Evolutionary conservation across 805 yeast species (phyloP), one percentile per base, ranked within the genome.

Genomic region (Saturnispora mendoncae): DNA sequence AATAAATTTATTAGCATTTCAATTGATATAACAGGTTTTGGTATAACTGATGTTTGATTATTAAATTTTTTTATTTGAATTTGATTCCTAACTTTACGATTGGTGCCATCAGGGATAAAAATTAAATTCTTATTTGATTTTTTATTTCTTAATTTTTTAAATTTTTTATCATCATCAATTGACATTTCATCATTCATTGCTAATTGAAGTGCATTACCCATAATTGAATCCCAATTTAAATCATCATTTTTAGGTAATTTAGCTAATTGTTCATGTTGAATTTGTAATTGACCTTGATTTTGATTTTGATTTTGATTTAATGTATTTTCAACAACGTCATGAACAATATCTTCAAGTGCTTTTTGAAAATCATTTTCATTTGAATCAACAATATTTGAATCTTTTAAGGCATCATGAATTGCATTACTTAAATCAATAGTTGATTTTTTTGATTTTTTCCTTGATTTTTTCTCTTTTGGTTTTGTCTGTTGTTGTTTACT

Each of bases 131-230:
- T 34, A 14, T 33, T 40, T 15, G 34, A 34, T 28, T 34, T 40
- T 7, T 40, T 33, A 12, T 33, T 29, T 7, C 27, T 39, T 4
- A 23, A 14, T 33, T 29, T 33, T 29, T 9, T 27, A 28, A 18
- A n/a, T 40, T 31, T 28, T 58, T 72, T 58, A 52, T 57, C 55
- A 49, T 13, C 29, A 10, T 13, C 29, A 46, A 10, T 61, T 54
- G 15, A 52, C 60, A 12, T 81, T 81, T 45, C 35, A 7, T 78
- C 75, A 46, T 75, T 80, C 68, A 77, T 75, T 0, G 88, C 92
- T 80, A 83, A 69, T 36, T 74, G 74, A 63, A 82, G 70, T 1
- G 90, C 92, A 60, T 80, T 80, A 48, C 79, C 85, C 68, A 82
- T 71, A 48, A 82, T 82, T 49, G 75, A 81, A 51, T 75, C 78